Percentiles rank a stretch among this genome's conserved stretches.
Evolutionary conservation across 192 early-diverging fungal genomes (phyloP).

Genomic region (Nowakowskiella sp.): DNA sequence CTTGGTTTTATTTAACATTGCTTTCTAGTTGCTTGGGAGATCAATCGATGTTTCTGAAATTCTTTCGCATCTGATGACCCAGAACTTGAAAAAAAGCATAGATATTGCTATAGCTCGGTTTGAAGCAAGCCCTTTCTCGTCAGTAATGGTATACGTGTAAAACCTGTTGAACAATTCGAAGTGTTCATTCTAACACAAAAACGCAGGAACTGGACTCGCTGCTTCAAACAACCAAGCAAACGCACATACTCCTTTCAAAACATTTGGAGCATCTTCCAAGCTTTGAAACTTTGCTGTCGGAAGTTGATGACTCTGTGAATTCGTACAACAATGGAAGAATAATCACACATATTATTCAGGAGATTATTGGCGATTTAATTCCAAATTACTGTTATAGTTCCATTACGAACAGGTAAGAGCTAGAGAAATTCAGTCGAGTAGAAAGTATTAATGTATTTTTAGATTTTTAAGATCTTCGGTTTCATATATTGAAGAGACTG

Average conservation of each 20-base stretch:
- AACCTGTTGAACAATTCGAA: no score
- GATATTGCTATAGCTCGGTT: constrained; percentile 36
- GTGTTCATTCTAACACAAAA: not conserved
- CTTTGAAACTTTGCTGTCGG: constrained; percentile 40
- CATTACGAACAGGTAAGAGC: constrained; percentile 16
- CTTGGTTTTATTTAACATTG: not conserved
- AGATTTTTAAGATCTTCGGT: constrained; percentile 30
- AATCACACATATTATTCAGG: constrained; percentile 46
- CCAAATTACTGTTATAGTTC: constrained; percentile 37
- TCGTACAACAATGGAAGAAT: constrained; percentile 28
- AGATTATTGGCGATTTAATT: constrained; percentile 57
- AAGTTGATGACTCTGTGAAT: constrained; percentile 35
- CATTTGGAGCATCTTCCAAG: constrained; percentile 26
- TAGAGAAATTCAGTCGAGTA: not conserved
- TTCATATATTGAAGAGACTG: constrained; percentile 13
- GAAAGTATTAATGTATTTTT: not conserved
- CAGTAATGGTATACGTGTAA: constrained; percentile 25
- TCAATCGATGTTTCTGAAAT: constrained; percentile 30
- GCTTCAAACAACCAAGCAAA: constrained; percentile 19
- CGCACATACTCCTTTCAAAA: constrained; percentile 32
- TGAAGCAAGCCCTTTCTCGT: constrained; percentile 30
- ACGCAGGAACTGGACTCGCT: constrained; percentile 37
- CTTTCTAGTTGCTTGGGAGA: constrained; percentile 36
- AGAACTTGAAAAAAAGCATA: constrained; percentile 32
- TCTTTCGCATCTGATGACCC: constrained; percentile 30